Percentiles rank a stretch among this genome's conserved stretches.
Evolutionary conservation across 1,139 yeast genomes (phyloP).

Genomic region (Suhomyces chickasaworum): DNA sequence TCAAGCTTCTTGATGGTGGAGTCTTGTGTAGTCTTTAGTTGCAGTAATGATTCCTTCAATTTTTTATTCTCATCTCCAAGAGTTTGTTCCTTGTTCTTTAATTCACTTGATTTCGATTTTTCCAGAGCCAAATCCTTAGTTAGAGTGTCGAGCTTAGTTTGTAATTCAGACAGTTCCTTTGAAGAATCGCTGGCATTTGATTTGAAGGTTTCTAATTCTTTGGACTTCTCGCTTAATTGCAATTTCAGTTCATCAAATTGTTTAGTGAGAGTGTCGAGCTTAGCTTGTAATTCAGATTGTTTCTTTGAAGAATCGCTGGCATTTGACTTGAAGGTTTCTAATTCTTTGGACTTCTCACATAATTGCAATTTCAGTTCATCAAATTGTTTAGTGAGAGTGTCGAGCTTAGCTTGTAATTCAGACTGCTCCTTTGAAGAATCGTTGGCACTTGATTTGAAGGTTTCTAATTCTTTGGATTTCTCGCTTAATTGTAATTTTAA

Average conservation of each 20-base stretch:
- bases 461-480: not conserved
- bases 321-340: not conserved
- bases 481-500: not conserved
- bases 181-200: not conserved
- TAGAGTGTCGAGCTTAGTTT: not conserved
- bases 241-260: too few relatives aligned
- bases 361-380: not conserved
- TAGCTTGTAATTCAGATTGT: not conserved
- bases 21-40: not conserved
- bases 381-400: not conserved
- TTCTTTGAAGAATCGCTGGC: not conserved
- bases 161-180: not conserved
- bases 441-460: not conserved
- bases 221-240: not conserved
- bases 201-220: not conserved
- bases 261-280: not conserved
- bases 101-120: not conserved
- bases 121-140: conserved; percentile 1
- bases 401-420: not conserved
- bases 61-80: not conserved
- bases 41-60: not conserved
- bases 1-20: not conserved
- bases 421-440: not conserved
- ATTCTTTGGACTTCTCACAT: not conserved
- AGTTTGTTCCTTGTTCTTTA: not conserved